Base-by-base conservation (phyloP, 1,284 basidiomycete species). In the Leccinum subrobustum region DNA sequence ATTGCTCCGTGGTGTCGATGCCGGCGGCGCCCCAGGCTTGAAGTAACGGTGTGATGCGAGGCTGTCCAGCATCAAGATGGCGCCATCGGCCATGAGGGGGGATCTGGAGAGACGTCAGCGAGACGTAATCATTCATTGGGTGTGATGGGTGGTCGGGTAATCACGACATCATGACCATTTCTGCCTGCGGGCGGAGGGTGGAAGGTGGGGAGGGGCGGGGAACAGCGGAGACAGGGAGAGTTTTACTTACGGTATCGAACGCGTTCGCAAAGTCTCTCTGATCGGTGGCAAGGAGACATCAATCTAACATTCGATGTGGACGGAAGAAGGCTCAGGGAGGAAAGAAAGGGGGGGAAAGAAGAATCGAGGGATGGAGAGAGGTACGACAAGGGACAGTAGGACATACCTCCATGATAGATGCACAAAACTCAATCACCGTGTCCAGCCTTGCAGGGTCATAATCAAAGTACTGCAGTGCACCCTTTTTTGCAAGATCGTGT, bases 41-140 rank as follows among this genome's bases (percentile, higher is more conserved):
- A 27, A 89, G 79, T 29, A 89, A 73, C 9, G 86, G 87, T 57
- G 80, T 76, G 44, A 95, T 80, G 51, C 92, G 85, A 11, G 79
- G 75, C 6, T 79, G 73, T 2, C 87, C 86, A 2, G 86, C 83
- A 65, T 93, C 89, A 62, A 97, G 88, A 74, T 97, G 96, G 52
- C 93, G 81, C 89, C 93, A 95, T 27, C 96, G 84, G 29, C 95
- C 93, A 72, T 98, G 96, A 16, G 94, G 91, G 1, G 91, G 89
- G 58, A 96, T 96, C 87, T 92, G 63, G 56, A 31, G 44, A 58
- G 58, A 51, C 53, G 44, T 58, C 47, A 61, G 52, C 6, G 33
- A 3, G n/a, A 65, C 50, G 53, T 56, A 59, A 65, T 27, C 35
- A 16, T 37, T 37, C 35, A 37, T 16, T 37, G 42, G 44, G 33